phyloP scores from a whole-genome alignment of 1,284 basidiomycete species.

The Cutaneotrichosporon sp. region DNA sequence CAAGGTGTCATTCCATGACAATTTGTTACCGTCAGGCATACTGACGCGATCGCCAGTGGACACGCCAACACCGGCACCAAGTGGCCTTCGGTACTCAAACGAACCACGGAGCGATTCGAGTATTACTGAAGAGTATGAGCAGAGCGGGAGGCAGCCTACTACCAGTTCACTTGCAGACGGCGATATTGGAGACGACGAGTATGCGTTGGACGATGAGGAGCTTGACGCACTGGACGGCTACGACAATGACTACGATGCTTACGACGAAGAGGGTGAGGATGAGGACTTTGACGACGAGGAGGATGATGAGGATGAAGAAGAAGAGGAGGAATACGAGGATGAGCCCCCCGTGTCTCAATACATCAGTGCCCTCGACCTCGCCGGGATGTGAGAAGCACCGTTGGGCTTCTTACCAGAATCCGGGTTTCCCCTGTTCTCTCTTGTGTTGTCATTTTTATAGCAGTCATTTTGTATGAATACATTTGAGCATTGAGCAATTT shows the following conservation, averaged over 20 bases:
- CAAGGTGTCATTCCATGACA: slow-evolving; percentile 13
- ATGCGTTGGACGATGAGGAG: slow-evolving; percentile 3
- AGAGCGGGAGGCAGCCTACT: background rate
- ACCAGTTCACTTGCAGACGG: background rate
- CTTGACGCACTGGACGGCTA: slow-evolving; percentile 3
- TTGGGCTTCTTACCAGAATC: too few species aligned
- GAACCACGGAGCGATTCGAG: background rate
- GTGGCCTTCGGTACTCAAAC: background rate
- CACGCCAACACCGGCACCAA: background rate
- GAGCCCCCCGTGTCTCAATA: slow-evolving; percentile 36
- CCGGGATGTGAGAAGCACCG: slow-evolving; percentile 8
- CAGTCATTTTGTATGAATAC: background rate
- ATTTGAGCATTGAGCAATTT: too few species aligned
- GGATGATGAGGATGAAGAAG: slow-evolving; percentile 38
- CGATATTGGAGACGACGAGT: background rate
- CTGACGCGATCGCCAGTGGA: background rate
- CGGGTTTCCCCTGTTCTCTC: too few species aligned
- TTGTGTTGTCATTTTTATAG: background rate
- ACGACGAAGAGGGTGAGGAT: slow-evolving; percentile 19
- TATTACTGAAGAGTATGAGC: background rate
- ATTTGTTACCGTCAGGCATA: background rate
- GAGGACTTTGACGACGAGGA: slow-evolving; percentile 35
- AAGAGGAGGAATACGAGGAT: slow-evolving; percentile 37
- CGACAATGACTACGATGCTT: too few species aligned
- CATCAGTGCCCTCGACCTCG: slow-evolving; percentile 43